Base-by-base conservation (phyloP, 1,284 basidiomycete species). In the Marasmius oreades region DNA sequence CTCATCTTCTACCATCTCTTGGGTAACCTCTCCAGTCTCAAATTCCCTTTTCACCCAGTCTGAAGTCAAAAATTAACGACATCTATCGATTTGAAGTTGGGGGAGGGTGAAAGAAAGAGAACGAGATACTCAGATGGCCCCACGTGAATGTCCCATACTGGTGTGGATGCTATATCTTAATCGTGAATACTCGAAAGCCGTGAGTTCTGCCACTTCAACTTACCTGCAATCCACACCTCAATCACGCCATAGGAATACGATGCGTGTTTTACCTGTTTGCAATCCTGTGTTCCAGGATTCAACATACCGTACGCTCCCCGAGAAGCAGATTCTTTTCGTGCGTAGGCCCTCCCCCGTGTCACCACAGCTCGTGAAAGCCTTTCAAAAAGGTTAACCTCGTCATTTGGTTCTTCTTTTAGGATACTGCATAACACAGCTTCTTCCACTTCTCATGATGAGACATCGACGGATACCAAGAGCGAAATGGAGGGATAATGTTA, bases 401-500 rank as follows among this genome's bases (percentile, higher is more conserved):
- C n/a, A n/a, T n/a, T n/a, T n/a, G n/a, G n/a, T n/a, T n/a, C n/a
- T 16, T 6, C 14, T 24, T 5, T 24, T 24, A 50, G 47, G 47
- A 1, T 18, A 50, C 31, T 52, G 37, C 18, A 52, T 37, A 23
- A 42, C 37, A 5, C 37, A 52, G 14, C 28, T 52, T 14, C 22
- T 39, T 36, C 51, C 51, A n/a, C 36, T 52, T 8, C 51, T 37
- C 11, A 52, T 52, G 34, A 52, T 52, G 51, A 52, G 51, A 33
- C 89, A 91, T 68, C 77, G 88, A 58, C 81, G 88, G 26, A 87
- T 91, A 67, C 86, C 89, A 2, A 78, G 88, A 18, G 71, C 81
- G 18, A 84, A 85, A 60, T 91, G 89, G 89, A 74, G 77, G 55
- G 86, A 90, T 60, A 77, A 78, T 57, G 69, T 75, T 28, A 86